Base-by-base conservation (phyloP, 208 protist genomes). In the Trypanosoma conorhini region DNA sequence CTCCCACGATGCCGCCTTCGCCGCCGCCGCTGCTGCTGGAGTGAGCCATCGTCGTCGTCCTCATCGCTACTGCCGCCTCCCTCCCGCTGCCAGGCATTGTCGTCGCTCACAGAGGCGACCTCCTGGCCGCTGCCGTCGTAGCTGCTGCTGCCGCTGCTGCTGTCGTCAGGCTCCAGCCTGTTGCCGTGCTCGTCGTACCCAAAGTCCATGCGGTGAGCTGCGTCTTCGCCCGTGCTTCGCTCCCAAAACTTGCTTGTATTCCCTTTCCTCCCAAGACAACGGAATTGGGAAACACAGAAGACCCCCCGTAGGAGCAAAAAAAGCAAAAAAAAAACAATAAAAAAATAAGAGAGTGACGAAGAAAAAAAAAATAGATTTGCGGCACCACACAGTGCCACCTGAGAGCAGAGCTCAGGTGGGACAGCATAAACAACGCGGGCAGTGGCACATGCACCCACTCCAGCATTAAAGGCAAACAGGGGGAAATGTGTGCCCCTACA, bases 181-280 rank as follows among this genome's bases (percentile, higher is more conserved):
- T 89, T 84, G 12, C 88, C 85, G 42, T 82, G 60, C 61, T 88
- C 88, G 73, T 93, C 83, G 74, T 91, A 93, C 12, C 88, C 85
- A 54, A 86, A 93, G 61, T 93, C 67, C 88, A 93, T 93, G 19
- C 22, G 50, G 55, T 72, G 40, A 63, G n/a, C 38, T 12, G 68
- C 46, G 21, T 24, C 38, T n/a, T 26, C 31, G 26, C 26, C 55
- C 8, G 55, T 26, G 12, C 50, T 54, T 54, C 50, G 22, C n/a
- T 24, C 50, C 26, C 21, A 17, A 65, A 67, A 64, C 1, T 9
- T 54, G 12, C 19, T 54, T 54, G 38, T n/a, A 24, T 35, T 54
- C n/a, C 26, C n/a, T 21, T 21, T 54, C 50, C 22, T 21, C 8
- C 5, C 5, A 46, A 19, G 1, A 46, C 8, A 46, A 46, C 8